Base-by-base conservation (phyloP, 2,329 filamentous ascomycete genomes). In the Sporothrix sp. region DNA sequence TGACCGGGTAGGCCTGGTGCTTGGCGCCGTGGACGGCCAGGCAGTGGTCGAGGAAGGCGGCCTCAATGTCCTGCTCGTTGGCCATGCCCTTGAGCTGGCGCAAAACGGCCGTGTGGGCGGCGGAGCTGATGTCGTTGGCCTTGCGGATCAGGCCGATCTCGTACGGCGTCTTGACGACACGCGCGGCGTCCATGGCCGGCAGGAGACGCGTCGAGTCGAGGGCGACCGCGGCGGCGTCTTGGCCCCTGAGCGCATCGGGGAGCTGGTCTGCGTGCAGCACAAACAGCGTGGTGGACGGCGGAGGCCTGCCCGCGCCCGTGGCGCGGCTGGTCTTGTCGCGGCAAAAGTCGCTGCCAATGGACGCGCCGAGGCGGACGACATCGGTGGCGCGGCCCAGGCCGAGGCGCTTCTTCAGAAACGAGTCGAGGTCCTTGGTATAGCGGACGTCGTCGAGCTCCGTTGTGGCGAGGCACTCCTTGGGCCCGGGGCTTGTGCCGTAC, bases 51-150 rank as follows among this genome's bases (percentile, higher is more conserved):
- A 83, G 71, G 62, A 95, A 95, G 10, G 83, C 70, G 38, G 85
- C 88, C 62, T 95, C 85, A 23, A 95, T 76, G 58, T 96, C 81
- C 32, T 85, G 79, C 70, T 98, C 91, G 58, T 86, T 94, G 16
- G 67, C 73, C 54, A 90, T 78, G 1, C 64, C 63, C 20, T 74
- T 72, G 20, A 93, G 73, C 2, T 74, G 72, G 56, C 75, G 71
- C 51, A 91, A 79, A 10, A 94, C 84, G 25, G 76, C 77, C 39
- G 78, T 74, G 66, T 97, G 93, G 0, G 85, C 93, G 30, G 75
- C 72, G 1, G 85, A 82, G 3, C 87, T 89, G 57, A 97, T 81
- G 37, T 75, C 77, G 62, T 90, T 93, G 30, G 93, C 91, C 52
- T 82, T 81, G 14, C 84, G 81, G 60, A 97, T 84, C 58, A 93